Conservation (phyloP, 2,329 filamentous ascomycete genomes). For the Phyllosticta citrichinensis region DNA sequence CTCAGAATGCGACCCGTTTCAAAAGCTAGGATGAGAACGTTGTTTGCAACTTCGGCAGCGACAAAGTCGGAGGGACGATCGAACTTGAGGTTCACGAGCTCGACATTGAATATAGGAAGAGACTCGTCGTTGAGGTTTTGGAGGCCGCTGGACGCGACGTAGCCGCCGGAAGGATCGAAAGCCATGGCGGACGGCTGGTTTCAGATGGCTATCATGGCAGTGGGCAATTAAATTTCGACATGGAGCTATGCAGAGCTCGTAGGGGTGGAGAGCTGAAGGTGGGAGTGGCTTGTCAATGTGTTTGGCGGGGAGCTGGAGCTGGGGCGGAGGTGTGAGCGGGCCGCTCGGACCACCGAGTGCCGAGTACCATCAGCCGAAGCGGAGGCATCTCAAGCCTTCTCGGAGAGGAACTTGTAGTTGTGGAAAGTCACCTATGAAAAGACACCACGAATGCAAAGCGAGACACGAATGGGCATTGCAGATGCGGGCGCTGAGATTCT, state of each 20-base stretch:
- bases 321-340: neutral
- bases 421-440: no score
- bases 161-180: slow-evolving; percentile 61
- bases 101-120: slow-evolving; percentile 88
- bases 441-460: no score
- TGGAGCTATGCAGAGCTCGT: neutral
- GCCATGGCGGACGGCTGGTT: slow-evolving; percentile 44
- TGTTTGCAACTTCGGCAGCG: slow-evolving; percentile 92
- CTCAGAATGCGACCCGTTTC: slow-evolving; percentile 86
- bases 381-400: no score
- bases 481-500: no score
- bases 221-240: neutral
- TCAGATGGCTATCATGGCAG: neutral
- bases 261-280: neutral
- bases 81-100: slow-evolving; percentile 88
- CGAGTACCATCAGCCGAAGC: no score
- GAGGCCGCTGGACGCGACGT: slow-evolving; percentile 56
- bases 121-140: slow-evolving; percentile 50
- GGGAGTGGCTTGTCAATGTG: neutral
- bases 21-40: slow-evolving; percentile 85
- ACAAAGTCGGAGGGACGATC: slow-evolving; percentile 92
- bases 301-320: neutral
- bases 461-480: no score
- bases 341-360: neutral
- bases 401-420: no score